These are phyloP conservation scores for Plantago rigida DNA, from an alignment of 305 asterid species.

Conservation along the genomic window DNA sequence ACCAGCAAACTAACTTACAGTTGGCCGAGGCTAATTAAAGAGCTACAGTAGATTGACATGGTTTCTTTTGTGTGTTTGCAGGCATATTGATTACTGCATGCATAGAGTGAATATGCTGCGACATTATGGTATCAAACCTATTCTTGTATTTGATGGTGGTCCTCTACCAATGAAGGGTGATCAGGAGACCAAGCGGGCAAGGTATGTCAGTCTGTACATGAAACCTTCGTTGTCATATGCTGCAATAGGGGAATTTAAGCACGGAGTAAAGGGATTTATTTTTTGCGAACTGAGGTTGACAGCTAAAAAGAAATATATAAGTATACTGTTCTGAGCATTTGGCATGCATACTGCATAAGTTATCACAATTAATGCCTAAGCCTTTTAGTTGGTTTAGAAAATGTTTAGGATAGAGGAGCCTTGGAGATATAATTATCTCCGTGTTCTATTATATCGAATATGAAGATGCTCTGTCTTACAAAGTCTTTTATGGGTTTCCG, in stretches of 20 bases:
- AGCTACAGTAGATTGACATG: slow-evolving; percentile 3
- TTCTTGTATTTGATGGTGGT: slow-evolving; percentile 94
- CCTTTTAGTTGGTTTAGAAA: background rate
- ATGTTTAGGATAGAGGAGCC: background rate
- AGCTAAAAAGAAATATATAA: background rate
- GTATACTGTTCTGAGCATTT: background rate
- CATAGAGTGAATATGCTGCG: slow-evolving; percentile 84
- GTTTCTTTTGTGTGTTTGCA: slow-evolving; percentile 25
- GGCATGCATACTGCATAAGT: background rate
- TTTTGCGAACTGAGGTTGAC: background rate
- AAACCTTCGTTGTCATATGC: background rate
- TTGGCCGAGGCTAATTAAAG: slow-evolving; percentile 14
- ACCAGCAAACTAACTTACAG: background rate
- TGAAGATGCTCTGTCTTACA: slow-evolving; percentile 3
- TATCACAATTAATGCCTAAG: background rate
- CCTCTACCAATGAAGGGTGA: slow-evolving; percentile 82
- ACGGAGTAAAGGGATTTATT: background rate
- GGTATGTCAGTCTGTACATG: slow-evolving; percentile 35
- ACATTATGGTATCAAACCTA: slow-evolving; percentile 71
- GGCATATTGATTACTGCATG: slow-evolving; percentile 94
- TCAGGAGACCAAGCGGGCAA: slow-evolving; percentile 81
- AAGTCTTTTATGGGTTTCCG: background rate
- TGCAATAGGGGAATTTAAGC: background rate
- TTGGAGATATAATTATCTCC: slow-evolving; percentile 7
- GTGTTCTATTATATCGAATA: slow-evolving; percentile 8